Base-by-base conservation (phyloP, 305 asterid species). In the Rubia balearica region DNA sequence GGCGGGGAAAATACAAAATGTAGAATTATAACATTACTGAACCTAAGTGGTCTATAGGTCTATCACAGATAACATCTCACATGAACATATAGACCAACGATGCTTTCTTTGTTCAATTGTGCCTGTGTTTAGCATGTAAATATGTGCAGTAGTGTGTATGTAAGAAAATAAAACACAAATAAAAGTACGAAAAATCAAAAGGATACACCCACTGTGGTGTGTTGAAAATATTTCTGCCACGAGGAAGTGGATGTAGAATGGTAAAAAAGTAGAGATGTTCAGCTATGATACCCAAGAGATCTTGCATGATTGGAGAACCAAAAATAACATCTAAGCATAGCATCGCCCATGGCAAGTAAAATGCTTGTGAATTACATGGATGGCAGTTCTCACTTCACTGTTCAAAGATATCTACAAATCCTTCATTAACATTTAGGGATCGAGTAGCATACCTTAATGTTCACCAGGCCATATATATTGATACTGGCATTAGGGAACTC, bases 311-410 rank as follows among this genome's bases (percentile, higher is more conserved):
- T 70, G 90, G 85, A 69, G 96, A 85, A 61, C 97, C 99, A 79
- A 88, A 89, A 65, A 94, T 87, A 78, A 88, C 96, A 76, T 91
- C 97, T 64, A 91, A 82, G 78, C 86, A 82, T 45, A 94, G 94
- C 99, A 91, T 91, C 60, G 98, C 92, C 99, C 99, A 94, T 33
- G 99, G 98, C 75, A 94, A 77, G 82, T 94, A 94, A 84, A 94
- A 94, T 75, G 98, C 96, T 98, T 94, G 89, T 75, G 57, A 73
- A 68, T 65, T n/a, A 69, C 72, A 64, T 77, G 56, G 41, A 13
- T 64, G 33, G 10, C 6, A 1, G 19, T 14, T 27, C 19, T 65
- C 27, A 42, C 4, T 14, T 40, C 17, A 65, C 11, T 53, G 3
- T 65, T n/a, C 55, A 41, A 19, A 9, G 8, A 65, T 9, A 65